Evolutionary conservation across 2,329 filamentous ascomycete genomes (phyloP).

Genomic region (Leptographium lundbergii): DNA sequence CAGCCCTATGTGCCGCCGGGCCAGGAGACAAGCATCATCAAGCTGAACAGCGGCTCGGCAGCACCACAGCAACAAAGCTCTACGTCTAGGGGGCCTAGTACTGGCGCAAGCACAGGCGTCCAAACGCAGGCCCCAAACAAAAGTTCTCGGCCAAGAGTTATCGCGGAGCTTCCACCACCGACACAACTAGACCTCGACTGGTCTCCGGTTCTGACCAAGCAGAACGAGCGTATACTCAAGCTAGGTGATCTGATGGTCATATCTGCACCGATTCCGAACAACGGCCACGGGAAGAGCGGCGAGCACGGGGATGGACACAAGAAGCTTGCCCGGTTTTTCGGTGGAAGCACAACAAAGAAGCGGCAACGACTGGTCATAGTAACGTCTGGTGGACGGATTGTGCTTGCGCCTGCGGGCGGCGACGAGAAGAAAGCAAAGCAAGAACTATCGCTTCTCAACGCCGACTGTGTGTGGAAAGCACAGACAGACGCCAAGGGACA

Average conservation of each 20-base stretch:
- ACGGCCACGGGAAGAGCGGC: slow-evolving; percentile 56
- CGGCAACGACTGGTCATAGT: slow-evolving; percentile 88
- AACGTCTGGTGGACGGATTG: slow-evolving; percentile 78
- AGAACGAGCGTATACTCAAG: slow-evolving; percentile 89
- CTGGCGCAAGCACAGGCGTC: neutral
- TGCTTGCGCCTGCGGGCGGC: slow-evolving; percentile 80
- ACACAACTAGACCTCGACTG: slow-evolving; percentile 96
- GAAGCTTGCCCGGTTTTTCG: slow-evolving; percentile 89
- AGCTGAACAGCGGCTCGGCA: slow-evolving; percentile 49
- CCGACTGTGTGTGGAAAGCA: slow-evolving; percentile 66
- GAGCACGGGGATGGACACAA: slow-evolving; percentile 58
- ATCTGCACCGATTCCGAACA: slow-evolving; percentile 64
- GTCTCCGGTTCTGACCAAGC: slow-evolving; percentile 85
- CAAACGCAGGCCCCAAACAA: neutral
- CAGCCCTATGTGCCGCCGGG: slow-evolving; percentile 70
- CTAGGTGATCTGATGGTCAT: slow-evolving; percentile 82
- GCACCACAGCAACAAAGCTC: slow-evolving; percentile 17
- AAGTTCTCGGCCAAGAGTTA: slow-evolving; percentile 49
- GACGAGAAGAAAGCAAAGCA: slow-evolving; percentile 93
- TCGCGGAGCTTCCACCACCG: slow-evolving; percentile 92
- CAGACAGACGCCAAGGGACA: slow-evolving; percentile 79
- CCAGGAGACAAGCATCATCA: slow-evolving; percentile 62
- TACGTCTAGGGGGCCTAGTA: slow-evolving; percentile 14
- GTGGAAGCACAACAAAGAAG: slow-evolving; percentile 82
- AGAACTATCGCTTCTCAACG: slow-evolving; percentile 70